Evolutionary conservation across 73 alveolate species (phyloP).

Genomic region (Durusdinium trenchii): DNA sequence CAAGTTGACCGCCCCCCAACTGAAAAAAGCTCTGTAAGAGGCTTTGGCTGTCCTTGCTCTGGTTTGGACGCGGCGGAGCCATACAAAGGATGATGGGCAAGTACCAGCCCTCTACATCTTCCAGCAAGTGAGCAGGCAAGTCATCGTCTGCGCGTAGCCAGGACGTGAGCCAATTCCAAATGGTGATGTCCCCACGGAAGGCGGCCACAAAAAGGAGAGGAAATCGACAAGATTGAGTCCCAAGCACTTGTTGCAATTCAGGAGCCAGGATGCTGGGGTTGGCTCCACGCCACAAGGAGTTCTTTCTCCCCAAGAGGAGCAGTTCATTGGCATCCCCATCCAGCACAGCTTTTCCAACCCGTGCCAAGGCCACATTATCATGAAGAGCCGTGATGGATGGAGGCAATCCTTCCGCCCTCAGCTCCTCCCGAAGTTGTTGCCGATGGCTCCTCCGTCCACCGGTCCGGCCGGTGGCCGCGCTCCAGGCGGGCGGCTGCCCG

Average conservation of each 20-base stretch:
- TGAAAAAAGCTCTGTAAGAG: constrained; percentile 24
- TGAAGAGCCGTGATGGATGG: constrained; percentile 61
- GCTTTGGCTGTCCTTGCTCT: neutral
- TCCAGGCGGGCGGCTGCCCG: constrained; percentile 90
- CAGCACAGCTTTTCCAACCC: constrained; percentile 58
- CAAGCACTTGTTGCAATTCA: constrained; percentile 55
- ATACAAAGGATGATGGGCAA: constrained; percentile 37
- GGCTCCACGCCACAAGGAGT: constrained; percentile 43
- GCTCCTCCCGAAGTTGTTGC: constrained; percentile 59
- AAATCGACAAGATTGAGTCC: constrained; percentile 56
- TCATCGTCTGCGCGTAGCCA: constrained; percentile 9
- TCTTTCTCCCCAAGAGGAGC: neutral
- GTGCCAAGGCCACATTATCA: constrained; percentile 64
- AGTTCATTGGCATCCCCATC: constrained; percentile 40
- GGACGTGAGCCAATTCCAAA: neutral
- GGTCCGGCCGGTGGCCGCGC: constrained; percentile 31
- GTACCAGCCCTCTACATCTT: constrained; percentile 80
- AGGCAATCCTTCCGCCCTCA: constrained; percentile 45
- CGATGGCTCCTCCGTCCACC: constrained; percentile 74
- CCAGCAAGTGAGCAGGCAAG: constrained; percentile 18
- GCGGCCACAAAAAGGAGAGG: constrained; percentile 74
- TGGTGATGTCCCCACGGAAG: constrained; percentile 17
- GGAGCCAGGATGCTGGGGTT: constrained; percentile 44
- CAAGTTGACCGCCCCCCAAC: neutral
- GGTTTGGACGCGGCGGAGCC: constrained; percentile 30